These are phyloP conservation scores for Pterocarpus macrocarpus DNA, from an alignment of 306 rosid species.

Conservation along the genomic window DNA sequence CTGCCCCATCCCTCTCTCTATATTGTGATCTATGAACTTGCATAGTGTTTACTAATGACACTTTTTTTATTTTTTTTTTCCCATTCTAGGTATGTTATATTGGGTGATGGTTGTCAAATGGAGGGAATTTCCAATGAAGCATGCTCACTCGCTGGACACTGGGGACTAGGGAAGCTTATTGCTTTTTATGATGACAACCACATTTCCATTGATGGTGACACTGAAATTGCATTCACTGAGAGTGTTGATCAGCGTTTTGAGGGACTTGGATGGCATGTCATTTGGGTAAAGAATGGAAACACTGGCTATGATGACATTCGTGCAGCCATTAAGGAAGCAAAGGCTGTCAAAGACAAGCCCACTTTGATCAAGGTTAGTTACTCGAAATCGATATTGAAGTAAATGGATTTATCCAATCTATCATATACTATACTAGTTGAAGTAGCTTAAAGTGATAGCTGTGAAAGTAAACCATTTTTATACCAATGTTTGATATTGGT, in stretches of 20 bases:
- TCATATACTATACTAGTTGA: slow-evolving; percentile 6
- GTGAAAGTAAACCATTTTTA: slow-evolving; percentile 21
- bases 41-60: slow-evolving; percentile 27
- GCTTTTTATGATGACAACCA: slow-evolving; percentile 97
- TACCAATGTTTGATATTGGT: neutral
- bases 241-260: slow-evolving; percentile 87
- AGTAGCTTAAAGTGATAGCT: slow-evolving; percentile 16
- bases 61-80: slow-evolving; percentile 3
- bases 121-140: slow-evolving; percentile 97
- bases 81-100: slow-evolving; percentile 68
- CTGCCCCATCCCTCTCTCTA: neutral
- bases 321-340: slow-evolving; percentile 97
- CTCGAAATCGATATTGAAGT: slow-evolving; percentile 35
- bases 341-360: slow-evolving; percentile 95
- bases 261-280: slow-evolving; percentile 97
- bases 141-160: slow-evolving; percentile 92
- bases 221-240: slow-evolving; percentile 96
- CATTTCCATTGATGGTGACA: slow-evolving; percentile 97
- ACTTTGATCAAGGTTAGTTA: slow-evolving; percentile 88
- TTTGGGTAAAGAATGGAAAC: slow-evolving; percentile 99
- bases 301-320: slow-evolving; percentile 97
- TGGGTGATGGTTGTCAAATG: slow-evolving; percentile 99
- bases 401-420: slow-evolving; percentile 17
- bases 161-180: slow-evolving; percentile 98
- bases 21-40: slow-evolving; percentile 17